Evolutionary conservation across 2,329 filamentous ascomycete genomes (phyloP).

Genomic region (Leptoxyphium fumago): DNA sequence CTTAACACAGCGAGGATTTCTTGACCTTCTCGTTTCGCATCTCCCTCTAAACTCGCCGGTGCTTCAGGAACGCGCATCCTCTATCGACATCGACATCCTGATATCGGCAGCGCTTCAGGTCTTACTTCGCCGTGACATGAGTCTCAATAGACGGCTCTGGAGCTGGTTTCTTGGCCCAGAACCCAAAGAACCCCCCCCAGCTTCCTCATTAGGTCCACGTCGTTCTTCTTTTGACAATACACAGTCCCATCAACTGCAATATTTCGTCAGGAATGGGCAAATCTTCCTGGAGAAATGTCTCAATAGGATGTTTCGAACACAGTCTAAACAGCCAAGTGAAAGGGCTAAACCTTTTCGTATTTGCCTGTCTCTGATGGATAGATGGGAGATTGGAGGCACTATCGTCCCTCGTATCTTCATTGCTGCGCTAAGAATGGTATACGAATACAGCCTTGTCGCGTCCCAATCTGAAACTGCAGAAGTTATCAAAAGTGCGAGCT

Average conservation of each 20-base stretch:
- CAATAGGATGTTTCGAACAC: conserved; percentile 55
- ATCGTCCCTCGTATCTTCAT: conserved; percentile 82
- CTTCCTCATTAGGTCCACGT: conserved; percentile 11
- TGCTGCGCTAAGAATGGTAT: conserved; percentile 67
- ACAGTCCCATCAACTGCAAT: conserved; percentile 44
- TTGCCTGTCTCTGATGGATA: conserved; percentile 90
- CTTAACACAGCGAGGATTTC: conserved; percentile 82
- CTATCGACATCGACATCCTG: conserved; percentile 65
- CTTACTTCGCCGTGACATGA: conserved; percentile 86
- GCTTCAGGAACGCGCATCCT: conserved; percentile 58
- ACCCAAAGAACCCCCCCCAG: conserved; percentile 21
- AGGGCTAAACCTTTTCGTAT: conserved; percentile 77
- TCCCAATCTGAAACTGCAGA: conserved; percentile 63
- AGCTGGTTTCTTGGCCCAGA: conserved; percentile 85
- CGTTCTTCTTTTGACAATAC: conserved; percentile 31
- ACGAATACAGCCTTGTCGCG: conserved; percentile 53
- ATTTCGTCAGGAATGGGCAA: conserved; percentile 71
- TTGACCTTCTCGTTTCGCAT: conserved; percentile 83
- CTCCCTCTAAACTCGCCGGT: conserved; percentile 72
- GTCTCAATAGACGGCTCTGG: conserved; percentile 87
- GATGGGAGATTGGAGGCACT: conserved; percentile 88
- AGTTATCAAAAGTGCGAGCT: conserved; percentile 79
- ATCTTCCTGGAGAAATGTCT: conserved; percentile 60
- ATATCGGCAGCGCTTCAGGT: conserved; percentile 75
- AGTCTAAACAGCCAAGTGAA: conserved; percentile 44